These are phyloP conservation scores for Stevia rebaudiana DNA, from an alignment of 140 eudicot species.

Conservation along the genomic window DNA sequence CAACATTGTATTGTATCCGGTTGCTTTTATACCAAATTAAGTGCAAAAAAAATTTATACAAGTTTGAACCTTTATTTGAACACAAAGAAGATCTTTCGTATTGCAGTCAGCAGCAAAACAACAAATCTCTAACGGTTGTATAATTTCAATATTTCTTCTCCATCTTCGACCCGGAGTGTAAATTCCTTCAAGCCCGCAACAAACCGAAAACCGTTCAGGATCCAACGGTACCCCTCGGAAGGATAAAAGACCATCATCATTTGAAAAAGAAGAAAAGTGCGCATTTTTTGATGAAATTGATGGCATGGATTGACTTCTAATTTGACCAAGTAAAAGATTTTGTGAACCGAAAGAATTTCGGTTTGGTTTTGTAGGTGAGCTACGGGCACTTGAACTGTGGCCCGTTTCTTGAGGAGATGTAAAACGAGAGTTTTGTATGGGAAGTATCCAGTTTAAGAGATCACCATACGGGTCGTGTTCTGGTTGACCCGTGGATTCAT, in stretches of 20 bases:
- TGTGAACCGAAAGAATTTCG: conserved; percentile 74
- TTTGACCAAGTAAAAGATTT: conserved; percentile 60
- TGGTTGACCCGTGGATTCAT: conserved; percentile 22
- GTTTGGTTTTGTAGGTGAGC: conserved; percentile 48
- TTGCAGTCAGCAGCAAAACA: conserved; percentile 71
- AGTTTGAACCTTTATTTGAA: conserved; percentile 65
- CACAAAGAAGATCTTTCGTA: conserved; percentile 90
- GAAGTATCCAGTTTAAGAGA: conserved; percentile 80
- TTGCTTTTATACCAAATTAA: neutral
- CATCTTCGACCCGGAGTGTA: conserved; percentile 83
- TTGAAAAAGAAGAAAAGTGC: conserved; percentile 39
- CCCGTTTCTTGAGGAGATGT: conserved; percentile 48
- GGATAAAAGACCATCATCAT: conserved; percentile 55
- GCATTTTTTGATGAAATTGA: conserved; percentile 53
- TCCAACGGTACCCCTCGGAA: conserved; percentile 82
- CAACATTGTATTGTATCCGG: too few relatives aligned
- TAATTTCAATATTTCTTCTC: conserved; percentile 78
- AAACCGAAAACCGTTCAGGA: conserved; percentile 85
- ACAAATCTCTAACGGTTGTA: conserved; percentile 78
- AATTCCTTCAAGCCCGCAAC: conserved; percentile 92
- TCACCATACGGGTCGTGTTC: conserved; percentile 77
- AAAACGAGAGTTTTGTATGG: conserved; percentile 65
- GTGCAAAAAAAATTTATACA: neutral
- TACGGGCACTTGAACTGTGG: conserved; percentile 39
- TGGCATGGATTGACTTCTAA: conserved; percentile 93